Evolutionary conservation across 352 stramenopile species (phyloP).

Genomic region (Globisporangium perplexum): DNA sequence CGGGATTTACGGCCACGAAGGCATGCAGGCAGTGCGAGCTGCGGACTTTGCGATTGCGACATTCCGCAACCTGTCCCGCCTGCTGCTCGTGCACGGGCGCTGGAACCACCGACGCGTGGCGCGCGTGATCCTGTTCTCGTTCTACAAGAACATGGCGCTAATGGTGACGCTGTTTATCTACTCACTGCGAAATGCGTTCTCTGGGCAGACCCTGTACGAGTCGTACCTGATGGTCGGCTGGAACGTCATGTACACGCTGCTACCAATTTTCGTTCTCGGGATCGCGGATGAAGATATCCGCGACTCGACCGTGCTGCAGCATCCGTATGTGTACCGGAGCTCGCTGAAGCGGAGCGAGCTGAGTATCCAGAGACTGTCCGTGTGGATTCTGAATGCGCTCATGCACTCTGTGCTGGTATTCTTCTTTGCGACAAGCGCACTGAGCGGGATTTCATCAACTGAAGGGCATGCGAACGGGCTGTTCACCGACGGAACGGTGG

Average conservation of each 20-base stretch:
- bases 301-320: slow-evolving; percentile 56
- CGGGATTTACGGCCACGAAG: slow-evolving; percentile 98
- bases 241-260: slow-evolving; percentile 93
- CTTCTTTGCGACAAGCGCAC: slow-evolving; percentile 46
- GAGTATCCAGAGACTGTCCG: slow-evolving; percentile 43
- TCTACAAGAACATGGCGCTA: slow-evolving; percentile 92
- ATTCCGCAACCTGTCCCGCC: slow-evolving; percentile 69
- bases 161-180: slow-evolving; percentile 93
- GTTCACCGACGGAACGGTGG: slow-evolving; percentile 65
- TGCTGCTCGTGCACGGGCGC: slow-evolving; percentile 77
- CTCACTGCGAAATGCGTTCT: slow-evolving; percentile 88
- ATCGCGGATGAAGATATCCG: slow-evolving; percentile 83
- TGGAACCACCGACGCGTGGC: slow-evolving; percentile 84
- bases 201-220: slow-evolving; percentile 84
- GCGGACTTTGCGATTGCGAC: slow-evolving; percentile 84
- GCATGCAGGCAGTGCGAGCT: slow-evolving; percentile 82
- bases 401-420: slow-evolving; percentile 72
- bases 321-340: slow-evolving; percentile 79
- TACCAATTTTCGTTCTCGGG: slow-evolving; percentile 91
- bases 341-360: slow-evolving; percentile 54
- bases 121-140: slow-evolving; percentile 80
- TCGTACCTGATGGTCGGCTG: slow-evolving; percentile 90
- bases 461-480: slow-evolving; percentile 50
- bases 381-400: slow-evolving; percentile 74
- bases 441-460: slow-evolving; percentile 32